Conservation (phyloP, 2,329 filamentous ascomycete genomes). For the Diaporthe eres region DNA sequence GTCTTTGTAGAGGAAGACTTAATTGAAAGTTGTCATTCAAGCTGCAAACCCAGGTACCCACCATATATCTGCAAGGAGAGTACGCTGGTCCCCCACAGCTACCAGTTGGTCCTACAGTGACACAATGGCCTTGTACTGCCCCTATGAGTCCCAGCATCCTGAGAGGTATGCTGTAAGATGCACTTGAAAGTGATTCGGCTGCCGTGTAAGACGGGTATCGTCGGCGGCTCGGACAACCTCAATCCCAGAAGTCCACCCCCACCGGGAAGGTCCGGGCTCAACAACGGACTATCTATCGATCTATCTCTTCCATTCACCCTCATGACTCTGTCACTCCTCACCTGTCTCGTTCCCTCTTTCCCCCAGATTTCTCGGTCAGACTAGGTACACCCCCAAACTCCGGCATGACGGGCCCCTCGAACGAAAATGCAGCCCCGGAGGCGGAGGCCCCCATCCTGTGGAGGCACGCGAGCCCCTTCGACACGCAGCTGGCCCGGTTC, state of each 20-base stretch:
- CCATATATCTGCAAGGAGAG: background rate
- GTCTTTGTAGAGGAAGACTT: background rate
- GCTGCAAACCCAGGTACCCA: background rate
- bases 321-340: background rate
- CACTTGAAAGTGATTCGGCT: background rate
- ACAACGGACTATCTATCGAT: slow-evolving; percentile 6
- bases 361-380: too few relatives aligned
- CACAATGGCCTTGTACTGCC: background rate
- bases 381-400: background rate
- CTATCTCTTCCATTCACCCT: background rate
- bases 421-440: background rate
- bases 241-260: slow-evolving; percentile 14
- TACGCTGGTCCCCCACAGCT: background rate
- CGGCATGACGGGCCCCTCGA: slow-evolving; percentile 16
- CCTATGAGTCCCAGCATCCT: background rate
- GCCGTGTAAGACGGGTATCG: slow-evolving; percentile 18
- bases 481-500: slow-evolving; percentile 81
- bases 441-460: slow-evolving; percentile 64
- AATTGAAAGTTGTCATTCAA: background rate
- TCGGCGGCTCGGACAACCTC: slow-evolving; percentile 30
- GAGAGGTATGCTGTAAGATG: background rate
- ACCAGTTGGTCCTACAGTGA: background rate
- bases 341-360: background rate
- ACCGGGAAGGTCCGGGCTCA: slow-evolving; percentile 28
- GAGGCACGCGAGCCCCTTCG: slow-evolving; percentile 76